Conservation (phyloP, 169 alveolate species). For the Plasmodium coatneyi region DNA sequence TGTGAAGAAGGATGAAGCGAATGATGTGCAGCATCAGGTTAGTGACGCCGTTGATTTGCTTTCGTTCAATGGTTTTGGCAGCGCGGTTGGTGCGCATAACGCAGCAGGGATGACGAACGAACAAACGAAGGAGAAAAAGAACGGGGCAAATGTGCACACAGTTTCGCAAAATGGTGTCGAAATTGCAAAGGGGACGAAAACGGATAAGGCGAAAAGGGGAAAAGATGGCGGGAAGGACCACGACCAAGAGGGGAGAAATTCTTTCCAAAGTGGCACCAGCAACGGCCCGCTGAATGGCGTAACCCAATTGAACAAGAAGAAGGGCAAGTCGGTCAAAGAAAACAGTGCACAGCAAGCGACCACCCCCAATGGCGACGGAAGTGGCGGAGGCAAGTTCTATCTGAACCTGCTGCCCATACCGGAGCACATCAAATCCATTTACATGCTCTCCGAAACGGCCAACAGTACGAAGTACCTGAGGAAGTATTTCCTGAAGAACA, state of each 20-base stretch:
- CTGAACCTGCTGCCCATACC: slow-evolving; percentile 51
- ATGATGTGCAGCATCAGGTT: not conserved
- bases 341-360: not conserved
- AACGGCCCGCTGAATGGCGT: not conserved
- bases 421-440: slow-evolving; percentile 65
- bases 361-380: not conserved
- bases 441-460: slow-evolving; percentile 74
- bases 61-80: not conserved
- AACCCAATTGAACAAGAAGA: not conserved
- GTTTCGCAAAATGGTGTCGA: not conserved
- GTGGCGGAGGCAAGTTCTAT: not conserved
- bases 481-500: slow-evolving; percentile 52
- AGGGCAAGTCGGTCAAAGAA: not conserved
- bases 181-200: not conserved
- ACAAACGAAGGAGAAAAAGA: not conserved
- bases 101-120: not conserved
- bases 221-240: not conserved
- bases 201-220: not conserved
- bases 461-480: slow-evolving; percentile 39
- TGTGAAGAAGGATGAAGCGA: slow-evolving; percentile 25
- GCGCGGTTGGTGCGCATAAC: not conserved
- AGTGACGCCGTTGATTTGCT: not conserved
- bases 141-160: not conserved
- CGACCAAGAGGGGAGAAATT: not conserved
- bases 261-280: not conserved